Conservation (phyloP, 495 filamentous ascomycete species). For the Aspergillus cavernicola region DNA sequence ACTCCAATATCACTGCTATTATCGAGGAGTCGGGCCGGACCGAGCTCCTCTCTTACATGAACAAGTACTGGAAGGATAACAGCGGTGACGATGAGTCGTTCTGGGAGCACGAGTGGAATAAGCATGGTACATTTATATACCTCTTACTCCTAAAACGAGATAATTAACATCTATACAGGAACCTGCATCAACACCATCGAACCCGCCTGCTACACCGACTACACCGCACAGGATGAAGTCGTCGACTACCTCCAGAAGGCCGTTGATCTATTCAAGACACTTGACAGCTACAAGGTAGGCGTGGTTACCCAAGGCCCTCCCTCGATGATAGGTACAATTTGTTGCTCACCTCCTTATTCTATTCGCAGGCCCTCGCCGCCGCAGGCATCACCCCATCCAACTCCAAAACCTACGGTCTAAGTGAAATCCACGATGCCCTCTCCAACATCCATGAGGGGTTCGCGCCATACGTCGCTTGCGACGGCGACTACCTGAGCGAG, state of each 20-base stretch:
- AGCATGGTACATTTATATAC: conserved; percentile 52
- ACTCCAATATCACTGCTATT: conserved; percentile 63
- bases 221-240: conserved; percentile 57
- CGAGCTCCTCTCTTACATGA: conserved; percentile 65
- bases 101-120: conserved; percentile 81
- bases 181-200: conserved; percentile 60
- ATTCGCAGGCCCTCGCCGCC: conserved; percentile 48
- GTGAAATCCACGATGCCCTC: conserved; percentile 60
- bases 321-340: no score
- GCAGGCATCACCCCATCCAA: conserved; percentile 62
- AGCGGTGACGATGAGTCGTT: conserved; percentile 53
- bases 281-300: conserved; percentile 57
- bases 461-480: conserved; percentile 61
- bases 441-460: conserved; percentile 51
- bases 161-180: conserved; percentile 12
- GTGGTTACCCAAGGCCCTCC: neutral
- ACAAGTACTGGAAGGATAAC: conserved; percentile 58
- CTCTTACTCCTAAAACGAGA: no score
- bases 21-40: conserved; percentile 52
- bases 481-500: conserved; percentile 55
- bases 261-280: conserved; percentile 54
- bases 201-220: conserved; percentile 66
- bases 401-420: conserved; percentile 56
- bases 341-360: no score
- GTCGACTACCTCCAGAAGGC: conserved; percentile 57